Base-by-base conservation (phyloP, 768 basidiomycete genomes). In the Lentinula edodes region DNA sequence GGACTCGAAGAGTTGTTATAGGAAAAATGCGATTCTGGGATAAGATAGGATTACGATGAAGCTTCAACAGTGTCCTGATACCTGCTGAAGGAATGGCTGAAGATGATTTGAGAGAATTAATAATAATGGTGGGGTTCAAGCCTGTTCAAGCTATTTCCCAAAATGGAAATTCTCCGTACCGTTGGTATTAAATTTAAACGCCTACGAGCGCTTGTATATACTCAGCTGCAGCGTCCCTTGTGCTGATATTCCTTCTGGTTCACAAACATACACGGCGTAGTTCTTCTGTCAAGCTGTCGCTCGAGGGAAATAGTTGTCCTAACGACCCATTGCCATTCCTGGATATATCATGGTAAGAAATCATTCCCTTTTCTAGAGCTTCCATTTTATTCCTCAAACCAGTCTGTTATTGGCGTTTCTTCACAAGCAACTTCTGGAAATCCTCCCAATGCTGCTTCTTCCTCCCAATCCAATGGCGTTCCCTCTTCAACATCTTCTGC, bases 401-500 rank as follows among this genome's bases (percentile, higher is more conserved):
- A 59, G 58, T 59, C 59, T 8, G 51, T 52, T n/a, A 42, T 52
- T 2, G 57, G 42, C 8, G 32, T 48, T 35, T 50, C 63, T 51
- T 53, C 62, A 15, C 63, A 68, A 38, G 64, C 70, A 18, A 68
- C 71, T 9, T 63, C 71, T 23, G 28, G 28, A 28, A 28, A 28
- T 28, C 28, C 38, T 39, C 1, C 18, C 38, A 38, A 38, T 8
- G 67, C 71, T n/a, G 67, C 73, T 13, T 73, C 71, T 60, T 65
- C 67, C 20, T 68, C 71, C 2, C 71, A 71, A 57, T 66, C 73
- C 35, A 64, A 64, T 60, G 66, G 35, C 46, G 46, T 72, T n/a
- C 61, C 70, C 6, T 64, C 70, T 36, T 63, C 70, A 43, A 63
- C 71, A 28, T 42, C 61, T 20, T 53, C 65, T 63, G 18, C 66